These are phyloP conservation scores for Rhypophila decipiens DNA, from an alignment of 495 filamentous ascomycete genomes.

Conservation along the genomic window DNA sequence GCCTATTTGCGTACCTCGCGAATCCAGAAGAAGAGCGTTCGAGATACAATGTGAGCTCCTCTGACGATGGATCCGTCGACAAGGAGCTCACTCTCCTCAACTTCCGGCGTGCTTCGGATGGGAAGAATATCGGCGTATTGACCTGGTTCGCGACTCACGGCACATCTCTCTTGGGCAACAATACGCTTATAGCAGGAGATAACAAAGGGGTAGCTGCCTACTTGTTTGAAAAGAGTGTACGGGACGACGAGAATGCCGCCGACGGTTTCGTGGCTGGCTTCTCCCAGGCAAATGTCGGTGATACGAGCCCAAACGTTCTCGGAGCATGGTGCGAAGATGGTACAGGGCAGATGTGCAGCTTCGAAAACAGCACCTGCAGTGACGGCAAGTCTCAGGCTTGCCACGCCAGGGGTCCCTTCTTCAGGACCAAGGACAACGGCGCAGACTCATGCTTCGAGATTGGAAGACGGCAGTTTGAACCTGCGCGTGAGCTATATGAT, in stretches of 20 bases:
- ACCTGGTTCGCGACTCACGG: constrained; percentile 96
- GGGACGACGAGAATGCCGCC: constrained; percentile 42
- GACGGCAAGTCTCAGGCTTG: constrained; percentile 67
- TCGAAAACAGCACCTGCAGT: constrained; percentile 71
- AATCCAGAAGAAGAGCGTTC: constrained; percentile 78
- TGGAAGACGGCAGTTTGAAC: constrained; percentile 64
- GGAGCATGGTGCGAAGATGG: constrained; percentile 82
- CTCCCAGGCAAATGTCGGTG: constrained; percentile 89
- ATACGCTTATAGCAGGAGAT: constrained; percentile 85
- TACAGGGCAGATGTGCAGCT: constrained; percentile 60
- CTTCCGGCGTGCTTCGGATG: constrained; percentile 67
- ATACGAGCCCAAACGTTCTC: constrained; percentile 83
- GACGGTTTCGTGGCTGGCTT: constrained; percentile 87
- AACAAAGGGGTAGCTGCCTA: constrained; percentile 94
- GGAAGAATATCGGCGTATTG: constrained; percentile 68
- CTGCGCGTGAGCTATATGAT: constrained; percentile 59
- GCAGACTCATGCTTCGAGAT: constrained; percentile 75
- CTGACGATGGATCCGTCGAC: constrained; percentile 67
- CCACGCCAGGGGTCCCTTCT: constrained; percentile 80
- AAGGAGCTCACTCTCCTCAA: constrained; percentile 79
- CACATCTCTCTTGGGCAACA: constrained; percentile 87
- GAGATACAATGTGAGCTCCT: constrained; percentile 53
- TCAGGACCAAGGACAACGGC: constrained; percentile 63
- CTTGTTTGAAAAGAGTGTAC: constrained; percentile 70
- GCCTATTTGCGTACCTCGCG: constrained; percentile 82